A percentile compares a stretch with the other conserved stretches of the same genome.
These are phyloP conservation scores for Trametes villosa DNA, from an alignment of 768 basidiomycete genomes.

Conservation along the genomic window DNA sequence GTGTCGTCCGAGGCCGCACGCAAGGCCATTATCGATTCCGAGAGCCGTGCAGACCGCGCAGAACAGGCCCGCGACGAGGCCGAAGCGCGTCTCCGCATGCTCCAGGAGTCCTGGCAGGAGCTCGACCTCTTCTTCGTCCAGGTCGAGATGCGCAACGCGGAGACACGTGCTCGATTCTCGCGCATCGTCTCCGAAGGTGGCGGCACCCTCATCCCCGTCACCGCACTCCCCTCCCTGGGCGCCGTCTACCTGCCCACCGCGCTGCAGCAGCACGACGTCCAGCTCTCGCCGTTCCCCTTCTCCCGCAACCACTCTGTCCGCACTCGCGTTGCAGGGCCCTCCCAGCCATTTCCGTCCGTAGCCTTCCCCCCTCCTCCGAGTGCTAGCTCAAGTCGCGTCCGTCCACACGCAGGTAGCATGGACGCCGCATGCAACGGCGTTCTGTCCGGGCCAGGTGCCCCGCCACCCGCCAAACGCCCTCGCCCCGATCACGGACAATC, in stretches of 20 bases:
- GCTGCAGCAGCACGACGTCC: conserved; percentile 8
- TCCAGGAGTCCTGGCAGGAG: conserved; percentile 53
- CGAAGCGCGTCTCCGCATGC: conserved; percentile 47
- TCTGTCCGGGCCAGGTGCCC: conserved; percentile 37
- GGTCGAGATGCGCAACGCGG: conserved; percentile 50
- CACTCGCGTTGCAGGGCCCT: conserved; percentile 27
- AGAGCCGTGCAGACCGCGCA: conserved; percentile 53
- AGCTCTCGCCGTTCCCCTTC: conserved; percentile 8
- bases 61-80: conserved; percentile 61
- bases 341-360: conserved; percentile 38
- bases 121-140: conserved; percentile 51
- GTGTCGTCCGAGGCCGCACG: conserved; percentile 37
- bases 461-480: conserved; percentile 55
- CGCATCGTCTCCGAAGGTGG: conserved; percentile 50
- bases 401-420: conserved; percentile 49
- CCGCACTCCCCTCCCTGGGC: conserved; percentile 21
- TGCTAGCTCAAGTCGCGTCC: conserved; percentile 41
- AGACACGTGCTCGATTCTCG: conserved; percentile 53
- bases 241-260: conserved; percentile 17
- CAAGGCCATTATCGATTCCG: conserved; percentile 45
- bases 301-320: conserved; percentile 14
- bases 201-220: conserved; percentile 46
- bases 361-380: conserved; percentile 47
- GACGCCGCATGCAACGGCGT: conserved; percentile 37
- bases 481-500: conserved; percentile 46